Conservation (phyloP, 2,329 filamentous ascomycete species). For the Chaetomiaceae sp. region DNA sequence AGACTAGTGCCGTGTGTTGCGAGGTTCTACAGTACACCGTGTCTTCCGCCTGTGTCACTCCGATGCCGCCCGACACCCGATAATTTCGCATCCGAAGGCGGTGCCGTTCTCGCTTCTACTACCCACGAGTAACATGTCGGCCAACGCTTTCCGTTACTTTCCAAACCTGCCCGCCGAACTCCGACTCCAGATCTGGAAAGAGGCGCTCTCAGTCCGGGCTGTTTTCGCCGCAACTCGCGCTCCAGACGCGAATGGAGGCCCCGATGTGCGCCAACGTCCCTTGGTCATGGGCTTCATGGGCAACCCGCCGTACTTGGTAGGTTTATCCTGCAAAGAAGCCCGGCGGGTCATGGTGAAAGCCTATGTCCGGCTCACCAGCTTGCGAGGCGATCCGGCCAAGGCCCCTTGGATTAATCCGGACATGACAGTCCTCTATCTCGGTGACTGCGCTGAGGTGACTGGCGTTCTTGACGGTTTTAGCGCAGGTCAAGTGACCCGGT, state of each 20-base stretch:
- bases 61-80: too few species aligned
- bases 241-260: too few species aligned
- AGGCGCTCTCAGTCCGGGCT: neutral
- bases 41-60: too few species aligned
- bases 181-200: neutral
- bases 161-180: neutral
- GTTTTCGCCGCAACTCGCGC: neutral
- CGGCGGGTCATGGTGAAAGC: neutral
- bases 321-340: slow-evolving; percentile 2
- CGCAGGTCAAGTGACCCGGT: neutral
- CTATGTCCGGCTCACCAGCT: neutral
- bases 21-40: too few species aligned
- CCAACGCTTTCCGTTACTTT: neutral
- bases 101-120: neutral
- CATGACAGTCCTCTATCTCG: slow-evolving; percentile 3
- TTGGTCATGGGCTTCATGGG: neutral
- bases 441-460: neutral
- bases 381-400: neutral
- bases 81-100: too few species aligned
- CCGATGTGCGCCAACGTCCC: too few species aligned
- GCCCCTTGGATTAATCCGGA: neutral
- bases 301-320: neutral
- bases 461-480: neutral
- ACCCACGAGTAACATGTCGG: neutral
- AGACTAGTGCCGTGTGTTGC: too few species aligned